phyloP scores from a whole-genome alignment of 1,284 basidiomycete genomes.

The Coniferiporia sulphurascens region DNA sequence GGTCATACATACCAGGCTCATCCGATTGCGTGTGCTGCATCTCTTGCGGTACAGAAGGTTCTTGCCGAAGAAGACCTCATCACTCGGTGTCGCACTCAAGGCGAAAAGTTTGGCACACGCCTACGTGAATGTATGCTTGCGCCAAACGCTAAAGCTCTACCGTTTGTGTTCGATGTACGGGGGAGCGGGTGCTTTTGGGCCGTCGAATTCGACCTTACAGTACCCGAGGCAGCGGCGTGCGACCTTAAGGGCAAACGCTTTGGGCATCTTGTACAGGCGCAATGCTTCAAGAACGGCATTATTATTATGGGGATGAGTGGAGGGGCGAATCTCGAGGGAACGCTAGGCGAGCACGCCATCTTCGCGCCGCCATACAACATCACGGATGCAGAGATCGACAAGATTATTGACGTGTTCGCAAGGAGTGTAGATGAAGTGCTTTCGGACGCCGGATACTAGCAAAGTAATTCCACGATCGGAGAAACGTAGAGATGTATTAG shows the following conservation, averaged over 20 bases:
- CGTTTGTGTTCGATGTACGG: constrained; percentile 69
- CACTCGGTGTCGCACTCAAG: constrained; percentile 57
- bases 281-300: constrained; percentile 57
- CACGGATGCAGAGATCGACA: constrained; percentile 58
- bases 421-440: constrained; percentile 60
- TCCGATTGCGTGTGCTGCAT: constrained; percentile 70
- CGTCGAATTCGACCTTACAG: constrained; percentile 70
- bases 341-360: constrained; percentile 64
- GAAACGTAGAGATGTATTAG: not conserved
- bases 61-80: constrained; percentile 67
- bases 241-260: constrained; percentile 51
- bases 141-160: constrained; percentile 51
- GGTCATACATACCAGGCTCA: constrained; percentile 85
- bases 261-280: constrained; percentile 60
- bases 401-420: constrained; percentile 59
- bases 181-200: constrained; percentile 80
- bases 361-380: constrained; percentile 75
- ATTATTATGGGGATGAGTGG: constrained; percentile 70
- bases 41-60: constrained; percentile 75
- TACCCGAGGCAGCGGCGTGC: constrained; percentile 34
- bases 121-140: constrained; percentile 49
- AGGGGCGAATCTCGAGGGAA: constrained; percentile 63
- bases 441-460: constrained; percentile 18
- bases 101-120: constrained; percentile 54
- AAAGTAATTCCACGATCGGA: not conserved